Conservation (phyloP, 495 filamentous ascomycete species). For the Jackrogersella multiformis region DNA sequence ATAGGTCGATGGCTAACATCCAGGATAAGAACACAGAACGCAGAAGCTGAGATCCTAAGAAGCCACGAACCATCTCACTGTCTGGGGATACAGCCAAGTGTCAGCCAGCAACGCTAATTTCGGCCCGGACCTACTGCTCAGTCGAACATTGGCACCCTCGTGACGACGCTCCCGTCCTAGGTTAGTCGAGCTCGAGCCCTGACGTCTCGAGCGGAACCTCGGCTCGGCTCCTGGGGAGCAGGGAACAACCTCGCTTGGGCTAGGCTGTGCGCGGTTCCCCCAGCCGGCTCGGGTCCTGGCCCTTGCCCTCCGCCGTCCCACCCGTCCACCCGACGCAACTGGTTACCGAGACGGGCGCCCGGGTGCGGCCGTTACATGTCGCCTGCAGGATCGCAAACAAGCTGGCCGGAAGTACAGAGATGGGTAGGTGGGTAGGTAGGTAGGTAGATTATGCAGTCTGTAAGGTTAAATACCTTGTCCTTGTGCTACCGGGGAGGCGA, state of each 20-base stretch:
- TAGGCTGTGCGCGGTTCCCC: neutral
- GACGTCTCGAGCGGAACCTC: neutral
- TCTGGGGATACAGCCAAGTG: neutral
- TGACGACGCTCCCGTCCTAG: neutral
- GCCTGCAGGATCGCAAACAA: constrained; percentile 1
- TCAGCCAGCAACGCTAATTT: too few relatives aligned
- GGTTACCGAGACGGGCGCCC: neutral
- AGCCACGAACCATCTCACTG: neutral
- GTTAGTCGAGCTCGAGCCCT: neutral
- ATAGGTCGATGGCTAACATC: neutral
- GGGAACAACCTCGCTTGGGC: neutral
- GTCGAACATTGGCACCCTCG: too few relatives aligned
- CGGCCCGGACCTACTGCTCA: too few relatives aligned
- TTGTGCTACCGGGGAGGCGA: neutral
- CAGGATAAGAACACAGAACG: neutral
- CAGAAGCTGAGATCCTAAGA: neutral
- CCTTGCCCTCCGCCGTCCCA: neutral
- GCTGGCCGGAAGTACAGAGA: too few relatives aligned
- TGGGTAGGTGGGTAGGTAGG: too few relatives aligned
- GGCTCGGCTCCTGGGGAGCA: neutral
- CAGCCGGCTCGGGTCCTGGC: neutral
- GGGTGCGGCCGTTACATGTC: neutral
- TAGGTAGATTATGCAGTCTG: neutral
- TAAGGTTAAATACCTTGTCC: neutral
- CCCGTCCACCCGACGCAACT: constrained; percentile 1